Conservation (phyloP, 2,329 filamentous ascomycete genomes). For the Fusarium guadeloupense region DNA sequence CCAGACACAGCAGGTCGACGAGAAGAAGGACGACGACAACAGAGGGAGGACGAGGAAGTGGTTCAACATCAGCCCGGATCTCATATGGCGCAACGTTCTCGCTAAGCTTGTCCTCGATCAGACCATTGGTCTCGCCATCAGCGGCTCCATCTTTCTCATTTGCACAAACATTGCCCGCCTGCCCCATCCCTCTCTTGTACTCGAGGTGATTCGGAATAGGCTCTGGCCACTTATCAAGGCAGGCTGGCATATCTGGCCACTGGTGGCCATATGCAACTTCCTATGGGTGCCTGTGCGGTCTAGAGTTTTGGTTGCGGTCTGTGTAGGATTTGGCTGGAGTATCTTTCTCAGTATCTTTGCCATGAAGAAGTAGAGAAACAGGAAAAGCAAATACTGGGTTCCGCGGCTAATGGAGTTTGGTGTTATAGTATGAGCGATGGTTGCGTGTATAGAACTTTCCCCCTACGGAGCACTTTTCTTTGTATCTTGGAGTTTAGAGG, state of each 20-base stretch:
- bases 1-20: constrained; percentile 32
- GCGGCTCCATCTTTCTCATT: constrained; percentile 48
- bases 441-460: constrained; percentile 6
- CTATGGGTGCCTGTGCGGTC: constrained; percentile 50
- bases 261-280: constrained; percentile 50
- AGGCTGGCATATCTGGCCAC: constrained; percentile 51
- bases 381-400: not conserved
- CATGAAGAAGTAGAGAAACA: constrained; percentile 31
- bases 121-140: constrained; percentile 49
- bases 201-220: constrained; percentile 42
- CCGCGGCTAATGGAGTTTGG: constrained; percentile 7
- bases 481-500: constrained; percentile 13
- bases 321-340: constrained; percentile 51
- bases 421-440: not conserved
- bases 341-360: constrained; percentile 50
- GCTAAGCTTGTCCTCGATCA: constrained; percentile 50
- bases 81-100: constrained; percentile 49
- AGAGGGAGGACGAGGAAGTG: constrained; percentile 13
- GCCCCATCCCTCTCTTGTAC: constrained; percentile 35
- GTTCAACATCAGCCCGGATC: constrained; percentile 37
- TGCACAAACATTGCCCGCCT: constrained; percentile 50
- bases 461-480: constrained; percentile 17
- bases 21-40: constrained; percentile 39
- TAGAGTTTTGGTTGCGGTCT: constrained; percentile 48
- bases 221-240: constrained; percentile 47